Evolutionary conservation across 164 flowering plant genomes (phyloP), one percentile per base, ranked within the genome.

Genomic region (Aristolochia fimbriata): DNA sequence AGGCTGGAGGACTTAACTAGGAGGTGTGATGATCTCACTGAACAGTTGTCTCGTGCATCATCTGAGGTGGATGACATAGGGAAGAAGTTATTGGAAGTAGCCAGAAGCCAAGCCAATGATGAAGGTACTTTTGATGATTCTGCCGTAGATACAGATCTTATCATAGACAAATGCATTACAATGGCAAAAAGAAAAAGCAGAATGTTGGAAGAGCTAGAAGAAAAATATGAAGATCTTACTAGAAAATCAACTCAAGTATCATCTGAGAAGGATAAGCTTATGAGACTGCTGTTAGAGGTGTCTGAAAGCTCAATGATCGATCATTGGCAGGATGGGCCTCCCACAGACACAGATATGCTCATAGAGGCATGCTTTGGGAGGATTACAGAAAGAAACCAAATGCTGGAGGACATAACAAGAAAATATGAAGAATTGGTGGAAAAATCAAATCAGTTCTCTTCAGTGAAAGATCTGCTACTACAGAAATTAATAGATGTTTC

Each of bases 111-210:
- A 20, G 45, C 9, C 25, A 25, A 56, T 16, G 4, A 56, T 30
- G 80, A 70, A 62, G 74, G 47, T 54, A 25, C 55, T 24, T 10
- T n/a, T 50, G 59, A 31, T 56, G 49, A 72, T 57, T 37, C 71
- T 61, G 67, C 70, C 7, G 57, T 69, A 64, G 78, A 79, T 62
- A 22, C 67, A 57, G 47, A 54, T 22, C 20, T 48, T 47, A 74
- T 84, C 22, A 21, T 86, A 59, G 80, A 78, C 6, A 71, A 70
- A 69, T 84, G 84, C 73, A 55, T 91, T 62, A 67, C 50, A 51
- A 81, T 77, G 70, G 70, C 86, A 30, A 80, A 64, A 71, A 84
- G 83, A 59, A 68, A 72, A 60, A 58, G 46, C 13, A 41, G 31
- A 23, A 22, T 22, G 15, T 62, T 91, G 76, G 83, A 77, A 49